These are phyloP conservation scores for Vitis hybrid DNA, from an alignment of 177 flowering plant genomes.

Conservation along the genomic window DNA sequence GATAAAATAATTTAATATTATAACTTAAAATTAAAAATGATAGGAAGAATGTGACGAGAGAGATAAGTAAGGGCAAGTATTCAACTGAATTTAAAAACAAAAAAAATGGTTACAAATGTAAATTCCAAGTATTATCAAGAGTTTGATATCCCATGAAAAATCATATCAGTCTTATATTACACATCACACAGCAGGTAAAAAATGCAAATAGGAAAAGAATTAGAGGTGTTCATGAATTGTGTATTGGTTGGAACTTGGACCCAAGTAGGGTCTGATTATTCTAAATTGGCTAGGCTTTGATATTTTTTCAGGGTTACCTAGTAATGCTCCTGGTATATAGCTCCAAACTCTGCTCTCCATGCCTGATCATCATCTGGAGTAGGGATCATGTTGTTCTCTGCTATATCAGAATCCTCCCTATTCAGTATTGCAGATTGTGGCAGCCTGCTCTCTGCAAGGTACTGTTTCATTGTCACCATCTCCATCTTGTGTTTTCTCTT, in stretches of 20 bases:
- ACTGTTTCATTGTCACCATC: constrained; percentile 87
- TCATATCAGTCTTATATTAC: too few species aligned
- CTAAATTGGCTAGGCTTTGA: background rate
- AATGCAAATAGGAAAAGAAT: background rate
- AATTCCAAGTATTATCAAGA: too few species aligned
- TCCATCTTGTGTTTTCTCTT: constrained; percentile 96
- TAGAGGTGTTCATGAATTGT: too few species aligned
- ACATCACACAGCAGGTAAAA: too few species aligned
- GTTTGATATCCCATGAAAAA: too few species aligned
- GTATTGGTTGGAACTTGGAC: constrained; percentile 4
- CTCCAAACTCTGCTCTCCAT: constrained; percentile 89
- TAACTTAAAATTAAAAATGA: too few species aligned
- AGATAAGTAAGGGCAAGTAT: too few species aligned
- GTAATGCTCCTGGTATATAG: constrained; percentile 64
- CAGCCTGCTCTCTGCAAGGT: constrained; percentile 81
- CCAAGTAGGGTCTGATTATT: constrained; percentile 34
- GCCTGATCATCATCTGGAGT: constrained; percentile 71
- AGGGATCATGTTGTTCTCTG: constrained; percentile 12
- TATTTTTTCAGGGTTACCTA: constrained; percentile 4
- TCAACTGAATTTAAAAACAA: too few species aligned
- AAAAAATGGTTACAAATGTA: too few species aligned
- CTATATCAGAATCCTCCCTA: constrained; percentile 41
- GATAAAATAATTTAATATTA: too few species aligned
- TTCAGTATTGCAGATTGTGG: constrained; percentile 78
- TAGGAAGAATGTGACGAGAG: too few species aligned